Conservation (phyloP, 805 yeast species). For the Nakazawaea wickerhamii region DNA sequence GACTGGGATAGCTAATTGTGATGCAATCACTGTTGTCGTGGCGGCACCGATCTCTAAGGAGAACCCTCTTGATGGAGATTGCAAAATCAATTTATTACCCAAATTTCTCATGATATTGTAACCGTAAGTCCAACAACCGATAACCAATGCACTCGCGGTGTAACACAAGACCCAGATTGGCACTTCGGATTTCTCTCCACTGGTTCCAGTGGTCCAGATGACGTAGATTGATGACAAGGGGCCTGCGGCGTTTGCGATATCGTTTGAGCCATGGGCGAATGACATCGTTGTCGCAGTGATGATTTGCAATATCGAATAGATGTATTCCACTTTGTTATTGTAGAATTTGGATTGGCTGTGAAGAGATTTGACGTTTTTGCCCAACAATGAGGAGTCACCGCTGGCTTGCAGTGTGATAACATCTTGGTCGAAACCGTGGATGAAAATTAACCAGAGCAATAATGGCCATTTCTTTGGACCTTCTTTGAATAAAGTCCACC, state of each 20-base stretch:
- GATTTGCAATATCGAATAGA: constrained; percentile 64
- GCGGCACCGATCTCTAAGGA: constrained; percentile 77
- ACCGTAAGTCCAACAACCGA: constrained; percentile 70
- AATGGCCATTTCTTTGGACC: constrained; percentile 52
- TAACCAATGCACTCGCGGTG: constrained; percentile 59
- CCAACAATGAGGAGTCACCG: constrained; percentile 30
- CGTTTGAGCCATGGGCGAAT: constrained; percentile 79
- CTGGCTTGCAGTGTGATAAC: constrained; percentile 45
- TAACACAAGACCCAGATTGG: constrained; percentile 70
- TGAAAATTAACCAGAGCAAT: constrained; percentile 40
- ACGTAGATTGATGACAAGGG: constrained; percentile 63
- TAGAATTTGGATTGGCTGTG: constrained; percentile 58
- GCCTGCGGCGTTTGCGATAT: constrained; percentile 73
- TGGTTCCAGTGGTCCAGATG: constrained; percentile 50
- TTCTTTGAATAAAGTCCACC: constrained; percentile 35
- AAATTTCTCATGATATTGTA: constrained; percentile 64
- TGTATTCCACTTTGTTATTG: constrained; percentile 64
- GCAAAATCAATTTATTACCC: constrained; percentile 70
- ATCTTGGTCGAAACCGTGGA: constrained; percentile 63
- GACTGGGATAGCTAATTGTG: constrained; percentile 65
- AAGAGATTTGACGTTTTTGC: constrained; percentile 43
- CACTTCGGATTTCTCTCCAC: constrained; percentile 44
- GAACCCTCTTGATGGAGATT: constrained; percentile 76
- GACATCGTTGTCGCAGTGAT: constrained; percentile 77
- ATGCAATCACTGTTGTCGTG: constrained; percentile 67